A percentile compares a stretch with the other conserved stretches of the same genome.
Conservation (phyloP, 208 protist species). For the Leishmania arabica region DNA sequence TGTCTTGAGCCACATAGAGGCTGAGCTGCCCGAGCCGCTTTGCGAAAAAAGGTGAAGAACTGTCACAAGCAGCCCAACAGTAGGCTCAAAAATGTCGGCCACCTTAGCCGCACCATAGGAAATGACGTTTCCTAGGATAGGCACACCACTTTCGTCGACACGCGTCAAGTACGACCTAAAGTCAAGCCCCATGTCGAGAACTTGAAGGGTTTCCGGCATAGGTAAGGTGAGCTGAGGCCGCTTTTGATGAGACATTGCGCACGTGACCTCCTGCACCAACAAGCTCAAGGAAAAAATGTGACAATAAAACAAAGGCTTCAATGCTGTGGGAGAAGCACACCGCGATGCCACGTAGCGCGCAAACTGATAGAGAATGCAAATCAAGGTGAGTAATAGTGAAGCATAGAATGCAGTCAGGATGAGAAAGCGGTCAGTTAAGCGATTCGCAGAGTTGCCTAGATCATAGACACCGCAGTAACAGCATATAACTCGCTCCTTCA, state of each 20-base stretch:
- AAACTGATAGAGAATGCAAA: not conserved
- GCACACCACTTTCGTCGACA: constrained; percentile 69
- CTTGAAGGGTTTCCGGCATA: constrained; percentile 60
- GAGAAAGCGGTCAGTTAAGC: not conserved
- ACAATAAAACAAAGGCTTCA: not conserved
- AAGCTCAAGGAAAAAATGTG: not conserved
- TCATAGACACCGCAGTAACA: not conserved
- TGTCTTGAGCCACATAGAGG: constrained; percentile 64
- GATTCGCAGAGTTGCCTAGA: not conserved
- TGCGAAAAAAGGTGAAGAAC: constrained; percentile 74
- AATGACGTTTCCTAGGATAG: constrained; percentile 84
- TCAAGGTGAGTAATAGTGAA: not conserved
- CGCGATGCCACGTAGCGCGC: not conserved
- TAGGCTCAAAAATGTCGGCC: constrained; percentile 82
- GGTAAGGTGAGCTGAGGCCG: constrained; percentile 59
- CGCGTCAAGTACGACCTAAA: constrained; percentile 84
- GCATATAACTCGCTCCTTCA: too few species aligned
- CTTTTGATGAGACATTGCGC: constrained; percentile 56
- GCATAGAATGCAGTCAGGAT: not conserved
- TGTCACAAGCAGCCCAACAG: constrained; percentile 83
- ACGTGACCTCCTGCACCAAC: not conserved
- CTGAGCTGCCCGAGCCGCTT: constrained; percentile 34
- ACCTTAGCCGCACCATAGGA: constrained; percentile 69
- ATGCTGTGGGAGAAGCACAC: constrained; percentile 8
- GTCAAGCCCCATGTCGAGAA: constrained; percentile 87